These are phyloP conservation scores for Apiospora rasikravindrae DNA, from an alignment of 2,329 filamentous ascomycete genomes.

Conservation along the genomic window DNA sequence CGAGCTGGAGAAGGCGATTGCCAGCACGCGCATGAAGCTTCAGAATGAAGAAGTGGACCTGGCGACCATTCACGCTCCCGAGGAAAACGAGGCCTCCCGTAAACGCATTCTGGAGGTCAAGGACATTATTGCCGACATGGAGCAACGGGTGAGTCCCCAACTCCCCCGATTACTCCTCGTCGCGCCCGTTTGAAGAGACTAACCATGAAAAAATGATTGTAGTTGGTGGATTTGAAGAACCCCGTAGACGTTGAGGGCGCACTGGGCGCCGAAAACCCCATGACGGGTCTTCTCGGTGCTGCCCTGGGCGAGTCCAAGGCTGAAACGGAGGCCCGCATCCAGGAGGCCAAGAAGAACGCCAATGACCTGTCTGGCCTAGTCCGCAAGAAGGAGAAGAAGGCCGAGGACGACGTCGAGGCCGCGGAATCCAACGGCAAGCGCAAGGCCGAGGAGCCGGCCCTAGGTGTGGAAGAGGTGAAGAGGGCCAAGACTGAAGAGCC, in stretches of 20 bases:
- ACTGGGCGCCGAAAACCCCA: slow-evolving; percentile 54
- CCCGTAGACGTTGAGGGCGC: slow-evolving; percentile 63
- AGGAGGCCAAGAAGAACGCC: slow-evolving; percentile 75
- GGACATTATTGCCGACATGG: slow-evolving; percentile 80
- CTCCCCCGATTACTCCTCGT: slow-evolving; percentile 33
- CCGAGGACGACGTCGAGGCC: slow-evolving; percentile 33
- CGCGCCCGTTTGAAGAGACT: slow-evolving; percentile 24
- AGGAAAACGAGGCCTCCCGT: slow-evolving; percentile 69
- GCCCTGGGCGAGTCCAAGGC: slow-evolving; percentile 66
- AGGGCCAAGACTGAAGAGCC: slow-evolving; percentile 43
- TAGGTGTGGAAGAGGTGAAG: slow-evolving; percentile 40
- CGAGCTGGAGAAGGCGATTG: slow-evolving; percentile 76
- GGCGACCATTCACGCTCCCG: slow-evolving; percentile 64
- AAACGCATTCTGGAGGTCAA: slow-evolving; percentile 74
- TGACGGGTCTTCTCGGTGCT: slow-evolving; percentile 67
- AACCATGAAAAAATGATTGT: slow-evolving; percentile 27
- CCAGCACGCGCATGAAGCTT: slow-evolving; percentile 73
- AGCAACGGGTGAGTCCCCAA: slow-evolving; percentile 65
- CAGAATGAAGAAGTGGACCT: slow-evolving; percentile 72
- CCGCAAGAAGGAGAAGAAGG: slow-evolving; percentile 61
- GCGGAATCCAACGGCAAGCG: slow-evolving; percentile 48
- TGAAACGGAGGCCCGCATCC: slow-evolving; percentile 66
- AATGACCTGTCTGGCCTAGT: slow-evolving; percentile 78
- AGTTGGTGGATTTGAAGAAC: slow-evolving; percentile 72
- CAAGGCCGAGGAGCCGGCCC: slow-evolving; percentile 45